These are phyloP conservation scores for Trichoderma sp. DNA, from an alignment of 2,329 filamentous ascomycete species.

Conservation along the genomic window DNA sequence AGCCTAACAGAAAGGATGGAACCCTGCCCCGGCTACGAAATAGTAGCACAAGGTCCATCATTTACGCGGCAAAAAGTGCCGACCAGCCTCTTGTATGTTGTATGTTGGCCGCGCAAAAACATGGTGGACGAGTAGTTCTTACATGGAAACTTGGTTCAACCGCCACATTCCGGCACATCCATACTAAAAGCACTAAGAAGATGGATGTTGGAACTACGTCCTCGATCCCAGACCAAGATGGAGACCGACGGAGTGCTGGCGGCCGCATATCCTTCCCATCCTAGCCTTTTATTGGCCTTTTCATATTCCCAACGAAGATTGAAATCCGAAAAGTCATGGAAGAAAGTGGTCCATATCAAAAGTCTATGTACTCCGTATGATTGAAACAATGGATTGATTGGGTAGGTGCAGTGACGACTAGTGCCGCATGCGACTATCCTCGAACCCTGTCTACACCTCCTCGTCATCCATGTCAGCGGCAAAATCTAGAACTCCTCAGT, in stretches of 20 bases:
- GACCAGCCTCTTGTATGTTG: background rate
- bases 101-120: background rate
- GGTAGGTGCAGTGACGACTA: background rate
- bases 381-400: background rate
- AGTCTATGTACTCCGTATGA: background rate
- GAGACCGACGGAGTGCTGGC: background rate
- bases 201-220: background rate
- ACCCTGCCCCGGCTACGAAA: background rate
- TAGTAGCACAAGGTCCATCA: background rate
- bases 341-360: background rate
- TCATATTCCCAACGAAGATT: background rate
- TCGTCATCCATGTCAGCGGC: conserved; percentile 3
- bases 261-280: background rate
- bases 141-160: background rate
- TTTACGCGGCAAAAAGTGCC: background rate
- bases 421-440: background rate
- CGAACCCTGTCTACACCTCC: background rate
- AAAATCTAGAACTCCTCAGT: background rate
- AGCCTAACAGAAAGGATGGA: background rate
- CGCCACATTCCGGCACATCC: background rate
- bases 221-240: background rate
- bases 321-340: background rate
- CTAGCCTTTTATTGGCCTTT: background rate
- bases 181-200: background rate
- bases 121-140: background rate